Evolutionary conservation across 2,329 filamentous ascomycete species (phyloP), one percentile per base, ranked within the genome.

Genomic region (Fonsecaea pedrosoi): DNA sequence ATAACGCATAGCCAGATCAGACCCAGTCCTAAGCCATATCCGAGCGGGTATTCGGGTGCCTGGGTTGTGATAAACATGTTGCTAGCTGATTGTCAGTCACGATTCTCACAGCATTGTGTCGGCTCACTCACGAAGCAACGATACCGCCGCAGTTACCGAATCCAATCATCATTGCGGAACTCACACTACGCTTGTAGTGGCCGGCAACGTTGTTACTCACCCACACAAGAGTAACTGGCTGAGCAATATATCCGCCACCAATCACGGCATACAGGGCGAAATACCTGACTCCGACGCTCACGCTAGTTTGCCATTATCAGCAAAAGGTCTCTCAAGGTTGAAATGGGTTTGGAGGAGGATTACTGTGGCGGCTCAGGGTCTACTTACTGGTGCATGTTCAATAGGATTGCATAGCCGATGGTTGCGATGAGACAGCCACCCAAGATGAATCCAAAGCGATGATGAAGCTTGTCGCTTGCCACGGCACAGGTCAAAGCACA

Each of bases 31-130:
- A 76, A 73, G 0, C 78, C 76, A 56, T 79, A 81, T 1, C 79
- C 80, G 0, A 78, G 76, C 0, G 71, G 73, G 67, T 80, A 81
- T 13, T 56, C 67, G 1, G 80, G 79, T 1, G 71, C 75, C 58
- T 79, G 72, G n/a, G 65, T 72, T 7, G 73, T 71, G 6, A 79
- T 67, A 64, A 79, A 82, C 60, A 82, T 77, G 66, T 80, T 80
- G 13, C 65, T 68, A 38, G 18, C 34, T 15, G 30, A 18, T 35
- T 37, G 63, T 65, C 57, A 67, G 62, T 56, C 45, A 53, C 10
- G 21, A 12, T n/a, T 25, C 38, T 30, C n/a, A 34, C 9, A 4
- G 15, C 13, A 6, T 6, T 15, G 18, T 15, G 18, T 18, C 7
- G 4, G 13, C 25, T 50, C 3, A 66, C 68, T 66, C 54, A 70